These are phyloP conservation scores for Juglanconis juglandina DNA, from an alignment of 2,329 filamentous ascomycete genomes.

Conservation along the genomic window DNA sequence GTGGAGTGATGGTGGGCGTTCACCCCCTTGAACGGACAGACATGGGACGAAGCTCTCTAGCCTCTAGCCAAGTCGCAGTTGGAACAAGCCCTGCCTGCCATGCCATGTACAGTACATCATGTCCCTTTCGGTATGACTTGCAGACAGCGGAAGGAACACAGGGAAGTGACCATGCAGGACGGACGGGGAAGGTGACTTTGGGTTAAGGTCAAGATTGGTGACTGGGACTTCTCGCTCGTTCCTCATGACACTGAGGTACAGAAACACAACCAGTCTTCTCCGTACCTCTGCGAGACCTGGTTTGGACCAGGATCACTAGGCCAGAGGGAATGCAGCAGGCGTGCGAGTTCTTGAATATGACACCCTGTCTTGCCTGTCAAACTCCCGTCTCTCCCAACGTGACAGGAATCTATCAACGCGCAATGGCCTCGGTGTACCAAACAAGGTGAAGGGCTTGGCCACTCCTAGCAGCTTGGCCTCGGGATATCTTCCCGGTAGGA, in stretches of 20 bases:
- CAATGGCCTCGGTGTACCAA: not conserved
- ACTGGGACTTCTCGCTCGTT: not conserved
- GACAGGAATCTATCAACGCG: not conserved
- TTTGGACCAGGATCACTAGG: not conserved
- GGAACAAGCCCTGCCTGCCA: not conserved
- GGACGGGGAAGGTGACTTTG: not conserved
- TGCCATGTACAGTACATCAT: not conserved
- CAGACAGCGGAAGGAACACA: not conserved
- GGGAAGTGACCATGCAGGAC: not conserved
- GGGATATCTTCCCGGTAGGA: not conserved
- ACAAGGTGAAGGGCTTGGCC: not conserved
- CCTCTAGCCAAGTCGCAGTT: not conserved
- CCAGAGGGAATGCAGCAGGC: not conserved
- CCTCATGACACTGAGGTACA: not conserved
- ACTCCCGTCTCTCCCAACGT: too few relatives aligned
- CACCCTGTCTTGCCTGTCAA: too few relatives aligned
- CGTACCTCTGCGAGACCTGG: not conserved
- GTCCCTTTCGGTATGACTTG: not conserved
- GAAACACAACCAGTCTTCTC: not conserved
- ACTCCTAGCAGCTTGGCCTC: not conserved
- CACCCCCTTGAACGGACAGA: conserved; percentile 11
- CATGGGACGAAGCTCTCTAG: conserved; percentile 10
- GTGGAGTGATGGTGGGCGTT: conserved; percentile 8
- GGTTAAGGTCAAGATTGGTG: not conserved
- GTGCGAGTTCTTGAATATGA: not conserved